Evolutionary conservation across 129 eudicot species (phyloP).

Genomic region (Arctium minus): DNA sequence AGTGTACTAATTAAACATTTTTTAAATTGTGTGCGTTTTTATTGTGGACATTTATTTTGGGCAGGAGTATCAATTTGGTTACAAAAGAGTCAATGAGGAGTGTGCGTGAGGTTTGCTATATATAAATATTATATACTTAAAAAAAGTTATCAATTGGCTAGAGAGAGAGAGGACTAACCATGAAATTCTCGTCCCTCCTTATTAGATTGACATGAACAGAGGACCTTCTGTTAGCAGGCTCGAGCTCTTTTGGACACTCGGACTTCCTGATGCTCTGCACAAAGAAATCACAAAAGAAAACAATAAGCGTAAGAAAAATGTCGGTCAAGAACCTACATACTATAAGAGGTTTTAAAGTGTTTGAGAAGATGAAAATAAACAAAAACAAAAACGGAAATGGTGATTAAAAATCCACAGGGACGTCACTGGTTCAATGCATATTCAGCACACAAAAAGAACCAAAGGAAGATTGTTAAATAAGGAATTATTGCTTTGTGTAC

Average conservation of each 20-base stretch:
- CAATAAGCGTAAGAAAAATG: neutral
- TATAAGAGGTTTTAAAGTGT: too few species aligned
- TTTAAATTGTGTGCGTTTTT: neutral
- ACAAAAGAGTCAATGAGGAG: neutral
- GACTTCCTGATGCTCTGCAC: slow-evolving; percentile 80
- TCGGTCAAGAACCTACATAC: too few species aligned
- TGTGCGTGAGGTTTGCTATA: neutral
- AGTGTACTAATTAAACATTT: neutral
- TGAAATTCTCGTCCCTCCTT: slow-evolving; percentile 62
- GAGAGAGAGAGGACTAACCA: slow-evolving; percentile 43
- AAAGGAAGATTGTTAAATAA: too few species aligned
- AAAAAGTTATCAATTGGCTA: neutral
- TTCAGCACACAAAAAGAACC: too few species aligned
- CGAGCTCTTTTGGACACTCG: slow-evolving; percentile 94
- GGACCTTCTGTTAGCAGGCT: slow-evolving; percentile 68
- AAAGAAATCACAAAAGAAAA: neutral
- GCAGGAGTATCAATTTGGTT: neutral
- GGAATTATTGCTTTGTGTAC: too few species aligned
- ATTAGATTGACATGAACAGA: slow-evolving; percentile 70
- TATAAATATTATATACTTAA: neutral
- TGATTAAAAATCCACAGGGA: neutral
- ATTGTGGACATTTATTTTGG: too few species aligned
- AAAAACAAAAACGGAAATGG: neutral
- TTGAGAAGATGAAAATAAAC: neutral
- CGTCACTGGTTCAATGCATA: too few species aligned